Evolutionary conservation across 176 grass and related monocot genomes (phyloP).

Genomic region (Oryza nivara): DNA sequence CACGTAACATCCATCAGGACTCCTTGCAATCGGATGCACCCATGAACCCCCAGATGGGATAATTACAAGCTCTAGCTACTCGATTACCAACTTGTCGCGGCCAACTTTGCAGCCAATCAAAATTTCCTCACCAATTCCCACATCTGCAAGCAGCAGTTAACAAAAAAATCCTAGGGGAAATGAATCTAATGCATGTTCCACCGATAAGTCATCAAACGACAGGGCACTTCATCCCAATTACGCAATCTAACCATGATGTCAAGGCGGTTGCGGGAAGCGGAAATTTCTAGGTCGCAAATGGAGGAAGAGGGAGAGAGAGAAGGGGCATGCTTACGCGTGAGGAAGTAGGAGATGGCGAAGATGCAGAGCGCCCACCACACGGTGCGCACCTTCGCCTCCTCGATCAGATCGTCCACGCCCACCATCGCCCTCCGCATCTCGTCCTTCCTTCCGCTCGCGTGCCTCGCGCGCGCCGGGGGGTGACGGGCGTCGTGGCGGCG

Average conservation of each 20-base stretch:
- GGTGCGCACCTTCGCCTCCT: constrained; percentile 89
- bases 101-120: not conserved
- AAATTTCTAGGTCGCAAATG: not conserved
- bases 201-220: not conserved
- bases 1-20: not conserved
- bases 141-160: constrained; percentile 6
- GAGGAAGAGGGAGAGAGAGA: not conserved
- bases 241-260: not conserved
- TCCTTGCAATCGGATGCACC: not conserved
- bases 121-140: constrained; percentile 15
- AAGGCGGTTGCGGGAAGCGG: not conserved
- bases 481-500: not conserved
- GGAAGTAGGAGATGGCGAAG: constrained; percentile 86
- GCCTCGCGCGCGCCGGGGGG: not conserved
- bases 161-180: not conserved
- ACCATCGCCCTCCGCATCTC: constrained; percentile 71
- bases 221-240: not conserved
- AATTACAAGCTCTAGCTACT: not conserved
- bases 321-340: constrained; percentile 65
- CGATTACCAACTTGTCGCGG: constrained; percentile 11
- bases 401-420: constrained; percentile 92
- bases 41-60: not conserved
- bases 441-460: not conserved
- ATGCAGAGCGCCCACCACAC: constrained; percentile 85
- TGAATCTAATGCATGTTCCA: not conserved